These are phyloP conservation scores for Pogostemon cablin DNA, from an alignment of 257 asterid genomes.

Conservation along the genomic window DNA sequence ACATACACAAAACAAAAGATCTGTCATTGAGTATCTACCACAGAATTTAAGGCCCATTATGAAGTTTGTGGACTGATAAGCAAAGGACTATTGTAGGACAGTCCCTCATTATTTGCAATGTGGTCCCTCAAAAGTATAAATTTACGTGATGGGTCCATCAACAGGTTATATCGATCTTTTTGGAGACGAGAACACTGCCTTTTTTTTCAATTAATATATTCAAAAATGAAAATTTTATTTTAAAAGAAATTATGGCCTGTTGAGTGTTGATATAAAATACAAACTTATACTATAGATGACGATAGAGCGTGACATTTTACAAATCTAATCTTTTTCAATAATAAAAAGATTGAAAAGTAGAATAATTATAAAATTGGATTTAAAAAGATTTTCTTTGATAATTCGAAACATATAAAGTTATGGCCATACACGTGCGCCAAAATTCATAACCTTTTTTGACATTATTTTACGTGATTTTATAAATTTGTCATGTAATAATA, in stretches of 20 bases:
- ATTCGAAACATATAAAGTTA: no score
- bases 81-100: conserved; percentile 1
- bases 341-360: no score
- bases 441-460: no score
- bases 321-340: no score
- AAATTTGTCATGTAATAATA: no score
- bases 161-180: neutral
- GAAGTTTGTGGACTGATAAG: conserved; percentile 9
- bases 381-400: no score
- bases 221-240: neutral
- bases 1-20: conserved; percentile 5
- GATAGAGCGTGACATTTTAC: no score
- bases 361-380: no score
- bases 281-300: no score
- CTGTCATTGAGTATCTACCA: conserved; percentile 29
- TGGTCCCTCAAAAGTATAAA: conserved; percentile 18
- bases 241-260: neutral
- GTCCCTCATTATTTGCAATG: conserved; percentile 28
- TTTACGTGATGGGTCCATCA: neutral
- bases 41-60: conserved; percentile 36
- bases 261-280: no score
- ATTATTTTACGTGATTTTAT: no score
- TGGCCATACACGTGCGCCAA: no score
- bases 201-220: neutral
- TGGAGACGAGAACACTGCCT: neutral